Evolutionary conservation across 2,329 filamentous ascomycete genomes (phyloP).

Genomic region (Talaromyces rugulosus): DNA sequence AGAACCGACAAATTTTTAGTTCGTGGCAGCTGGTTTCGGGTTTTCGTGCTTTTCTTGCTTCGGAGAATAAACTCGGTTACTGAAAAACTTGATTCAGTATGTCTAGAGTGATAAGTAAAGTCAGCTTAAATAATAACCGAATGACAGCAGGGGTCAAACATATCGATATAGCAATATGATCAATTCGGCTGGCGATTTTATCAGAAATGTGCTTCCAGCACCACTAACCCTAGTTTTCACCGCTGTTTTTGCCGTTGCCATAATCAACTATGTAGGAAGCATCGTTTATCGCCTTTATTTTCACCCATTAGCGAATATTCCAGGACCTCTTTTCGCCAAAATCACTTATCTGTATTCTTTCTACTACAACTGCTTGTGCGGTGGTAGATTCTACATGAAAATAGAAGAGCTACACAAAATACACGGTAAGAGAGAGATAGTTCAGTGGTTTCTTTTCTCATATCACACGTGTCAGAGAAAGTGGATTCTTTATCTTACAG

Average conservation of each 20-base stretch:
- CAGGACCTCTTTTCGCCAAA: conserved; percentile 24
- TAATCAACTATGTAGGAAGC: conserved; percentile 5
- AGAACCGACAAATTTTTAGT: not conserved
- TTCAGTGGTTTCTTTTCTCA: not conserved
- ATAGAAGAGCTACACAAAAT: conserved; percentile 23
- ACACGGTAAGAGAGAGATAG: conserved; percentile 19
- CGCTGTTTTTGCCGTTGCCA: conserved; percentile 31
- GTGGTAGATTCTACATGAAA: conserved; percentile 19
- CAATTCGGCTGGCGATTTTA: not conserved
- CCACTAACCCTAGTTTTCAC: not conserved
- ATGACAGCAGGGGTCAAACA: not conserved
- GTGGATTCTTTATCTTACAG: not conserved
- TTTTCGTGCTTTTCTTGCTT: not conserved
- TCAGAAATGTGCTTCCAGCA: not conserved
- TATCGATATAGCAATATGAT: not conserved
- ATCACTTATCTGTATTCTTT: conserved; percentile 19
- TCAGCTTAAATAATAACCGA: not conserved
- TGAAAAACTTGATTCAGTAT: too few species aligned
- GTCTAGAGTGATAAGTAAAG: not conserved
- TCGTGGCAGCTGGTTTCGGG: not conserved
- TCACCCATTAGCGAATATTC: conserved; percentile 25
- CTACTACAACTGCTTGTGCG: conserved; percentile 23
- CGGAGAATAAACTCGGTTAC: too few species aligned
- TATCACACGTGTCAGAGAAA: not conserved
- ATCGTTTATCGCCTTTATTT: conserved; percentile 24